Conservation (phyloP, 257 asterid species). For the Solanum lignicaule region DNA sequence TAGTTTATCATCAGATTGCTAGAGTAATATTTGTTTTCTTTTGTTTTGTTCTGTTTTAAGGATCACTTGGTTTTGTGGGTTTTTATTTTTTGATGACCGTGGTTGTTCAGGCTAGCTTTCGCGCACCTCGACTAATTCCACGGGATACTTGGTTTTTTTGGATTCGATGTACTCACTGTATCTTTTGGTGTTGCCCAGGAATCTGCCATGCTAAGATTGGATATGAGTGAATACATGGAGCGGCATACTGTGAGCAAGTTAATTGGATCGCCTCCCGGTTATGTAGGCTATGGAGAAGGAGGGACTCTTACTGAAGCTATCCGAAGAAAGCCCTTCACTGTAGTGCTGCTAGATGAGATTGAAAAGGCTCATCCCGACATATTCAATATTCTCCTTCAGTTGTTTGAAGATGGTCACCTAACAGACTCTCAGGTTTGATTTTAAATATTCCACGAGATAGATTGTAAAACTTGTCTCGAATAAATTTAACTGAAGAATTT, state of each 20-base stretch:
- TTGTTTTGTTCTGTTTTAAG: background rate
- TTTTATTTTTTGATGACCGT: background rate
- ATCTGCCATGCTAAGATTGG: slow-evolving; percentile 87
- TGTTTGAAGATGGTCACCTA: slow-evolving; percentile 96
- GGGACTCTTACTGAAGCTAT: slow-evolving; percentile 95
- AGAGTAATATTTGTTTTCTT: background rate
- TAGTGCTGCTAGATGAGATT: slow-evolving; percentile 86
- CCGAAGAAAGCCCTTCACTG: slow-evolving; percentile 82
- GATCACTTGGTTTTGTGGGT: background rate
- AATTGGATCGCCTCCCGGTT: slow-evolving; percentile 99
- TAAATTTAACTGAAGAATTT: background rate
- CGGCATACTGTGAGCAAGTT: slow-evolving; percentile 96
- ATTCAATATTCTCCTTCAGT: slow-evolving; percentile 87
- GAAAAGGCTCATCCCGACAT: slow-evolving; percentile 98
- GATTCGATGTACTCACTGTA: background rate
- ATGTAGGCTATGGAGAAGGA: slow-evolving; percentile 92
- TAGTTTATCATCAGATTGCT: background rate
- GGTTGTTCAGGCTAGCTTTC: too few relatives aligned
- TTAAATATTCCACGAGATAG: background rate
- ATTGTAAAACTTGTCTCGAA: background rate
- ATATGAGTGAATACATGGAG: slow-evolving; percentile 99
- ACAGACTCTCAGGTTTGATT: slow-evolving; percentile 87
- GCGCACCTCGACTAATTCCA: background rate
- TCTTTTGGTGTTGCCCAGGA: slow-evolving; percentile 38
- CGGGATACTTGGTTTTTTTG: background rate